Evolutionary conservation across 1,284 basidiomycete genomes (phyloP), one percentile per base, ranked within the genome.

Genomic region (Peniophora sp.): DNA sequence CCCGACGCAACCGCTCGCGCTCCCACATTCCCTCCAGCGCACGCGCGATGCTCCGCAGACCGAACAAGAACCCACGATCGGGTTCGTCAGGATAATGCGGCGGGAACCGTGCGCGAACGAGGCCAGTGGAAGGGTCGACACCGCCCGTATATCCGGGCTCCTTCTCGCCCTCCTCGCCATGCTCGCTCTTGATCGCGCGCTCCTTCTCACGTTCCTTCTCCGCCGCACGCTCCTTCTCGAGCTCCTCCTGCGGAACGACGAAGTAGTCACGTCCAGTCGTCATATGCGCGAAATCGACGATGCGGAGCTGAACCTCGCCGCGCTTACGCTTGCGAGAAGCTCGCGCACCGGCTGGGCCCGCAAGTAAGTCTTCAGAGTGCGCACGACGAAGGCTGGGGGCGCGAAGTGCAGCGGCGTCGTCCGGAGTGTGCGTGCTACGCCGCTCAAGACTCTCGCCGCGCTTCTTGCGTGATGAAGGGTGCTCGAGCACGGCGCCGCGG

Each of bases 231-330:
- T 41, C 39, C 16, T 41, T 22, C 39, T 64, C 63, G 49, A 69
- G 71, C 24, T 65, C 61, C 20, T 71, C 66, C 3, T 74, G 65
- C 2, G 83, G 77, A 59, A 75, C 77, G 16, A 85, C 81, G 50
- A 89, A 66, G 78, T 93, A 98, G 67, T 99, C 97, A 45, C 79
- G 77, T 6, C 96, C 96, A 0, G 95, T 98, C 8, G 95, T 98
- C 53, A 96, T 98, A 66, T 98, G 96, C 6, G 96, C 97, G 71
- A 99, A 99, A 69, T 99, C 96, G 53, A 99, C 97, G 52, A 99
- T 85, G 24, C 95, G 90, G 56, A 99, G 90, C 61, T 92, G 93
- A 53, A 99, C 82, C 67, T 97, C 93, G 39, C 97, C 97, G 20
- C 91, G 83, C 62, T 84, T 85, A 46, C 81, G 77, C 52, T 77